phyloP scores from a whole-genome alignment of 768 basidiomycete genomes.

The Auricularia sp. region DNA sequence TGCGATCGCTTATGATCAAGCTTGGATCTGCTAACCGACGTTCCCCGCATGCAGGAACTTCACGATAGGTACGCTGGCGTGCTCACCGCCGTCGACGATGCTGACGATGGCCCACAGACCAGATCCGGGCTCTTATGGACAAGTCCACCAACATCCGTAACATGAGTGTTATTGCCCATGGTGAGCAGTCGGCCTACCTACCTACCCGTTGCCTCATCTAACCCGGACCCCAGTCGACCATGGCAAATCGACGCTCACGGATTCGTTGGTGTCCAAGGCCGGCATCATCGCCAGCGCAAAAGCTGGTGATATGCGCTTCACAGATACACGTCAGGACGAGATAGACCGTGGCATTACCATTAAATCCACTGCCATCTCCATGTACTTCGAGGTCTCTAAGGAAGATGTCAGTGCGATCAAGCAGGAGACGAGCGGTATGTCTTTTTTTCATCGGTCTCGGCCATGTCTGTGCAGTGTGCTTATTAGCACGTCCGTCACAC shows the following conservation, averaged over 20 bases:
- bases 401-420: conserved; percentile 77
- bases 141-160: conserved; percentile 85
- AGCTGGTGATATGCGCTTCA: conserved; percentile 94
- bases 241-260: conserved; percentile 98
- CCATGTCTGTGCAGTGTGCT: not conserved
- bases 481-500: conserved; percentile 16
- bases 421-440: conserved; percentile 86
- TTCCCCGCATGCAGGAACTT: conserved; percentile 53
- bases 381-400: conserved; percentile 96
- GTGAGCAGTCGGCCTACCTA: conserved; percentile 31
- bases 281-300: conserved; percentile 95
- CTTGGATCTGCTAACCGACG: conserved; percentile 6
- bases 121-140: conserved; percentile 85
- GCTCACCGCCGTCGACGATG: not conserved
- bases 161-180: conserved; percentile 91
- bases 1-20: not conserved
- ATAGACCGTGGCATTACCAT: conserved; percentile 99
- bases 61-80: conserved; percentile 59
- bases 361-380: conserved; percentile 98
- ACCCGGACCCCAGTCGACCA: conserved; percentile 72
- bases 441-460: not conserved
- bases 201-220: conserved; percentile 1
- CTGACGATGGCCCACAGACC: conserved; percentile 39
- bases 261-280: conserved; percentile 97
- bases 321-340: conserved; percentile 95